Evolutionary conservation across 2,329 filamentous ascomycete species (phyloP), one percentile per base, ranked within the genome.

Genomic region (Fusarium mundagurra): DNA sequence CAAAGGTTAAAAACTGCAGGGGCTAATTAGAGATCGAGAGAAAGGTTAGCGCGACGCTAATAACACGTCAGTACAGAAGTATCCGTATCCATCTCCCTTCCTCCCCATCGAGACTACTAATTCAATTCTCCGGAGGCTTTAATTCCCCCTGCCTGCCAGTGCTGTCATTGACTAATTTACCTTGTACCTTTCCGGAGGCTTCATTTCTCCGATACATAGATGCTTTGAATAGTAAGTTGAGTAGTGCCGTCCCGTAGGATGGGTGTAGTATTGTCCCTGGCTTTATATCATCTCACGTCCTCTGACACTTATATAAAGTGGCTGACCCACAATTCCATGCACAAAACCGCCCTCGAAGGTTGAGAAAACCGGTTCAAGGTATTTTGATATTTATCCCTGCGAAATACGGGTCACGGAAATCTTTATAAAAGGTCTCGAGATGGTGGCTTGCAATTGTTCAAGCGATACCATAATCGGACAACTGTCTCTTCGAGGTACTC

Each of bases 91-190:
- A 44, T 10, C 9, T 24, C 41, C 16, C 16, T 17, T 24, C 0
- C 16, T 44, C n/a, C 8, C n/a, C n/a, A 1, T 3, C n/a, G 0
- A 24, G n/a, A 12, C 16, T 24, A 12, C n/a, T 18, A 24, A 44
- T 39, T 39, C 18, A 39, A 39, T 44, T 44, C 16, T 24, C n/a
- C n/a, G 16, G n/a, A 18, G 41, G 6, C 41, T 24, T 24, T 8
- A 44, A 5, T 12, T 12, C 16, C 9, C 16, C 41, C 38, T 14
- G 33, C 31, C 12, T 33, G 38, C 18, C 22, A 39, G 38, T 22
- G 38, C 3, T 13, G 20, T 39, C 38, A 43, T 17, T 8, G 0
- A 16, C 1, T 11, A 43, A 24, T 17, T 17, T 4, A 0, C 22
- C n/a, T 24, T 24, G 10, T 44, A 4, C 5, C 1, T 8, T 44